Evolutionary conservation across 805 yeast genomes (phyloP), one percentile per base, ranked within the genome.

Genomic region (Candida orba): DNA sequence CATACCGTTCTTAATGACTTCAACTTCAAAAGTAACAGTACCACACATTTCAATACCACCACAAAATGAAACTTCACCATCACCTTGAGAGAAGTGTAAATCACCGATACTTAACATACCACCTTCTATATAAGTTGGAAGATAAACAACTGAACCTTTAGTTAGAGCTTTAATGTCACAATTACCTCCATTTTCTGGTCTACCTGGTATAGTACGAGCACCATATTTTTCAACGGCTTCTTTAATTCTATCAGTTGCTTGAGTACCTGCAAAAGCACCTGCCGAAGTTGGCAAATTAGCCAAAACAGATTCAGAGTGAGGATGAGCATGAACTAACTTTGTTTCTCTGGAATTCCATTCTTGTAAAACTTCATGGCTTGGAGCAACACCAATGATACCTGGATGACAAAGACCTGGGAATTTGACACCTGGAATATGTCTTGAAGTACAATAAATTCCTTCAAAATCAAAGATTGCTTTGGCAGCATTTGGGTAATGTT

Each of bases 11-110:
- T 70, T 71, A 45, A 73, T 61, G 36, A 73, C 58, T 2, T 63
- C 50, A 34, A 67, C 63, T 46, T 68, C 62, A 47, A 73, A 50
- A 7, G 76, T 72, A 47, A 73, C 65, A 38, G 62, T 56, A 9
- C 78, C 78, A 15, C 73, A 64, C 76, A 72, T 72, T 52, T 73
- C 78, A 51, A 73, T 72, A 13, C 76, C 78, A 27, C 78, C 78
- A 53, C 78, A 73, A 51, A 73, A 73, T 9, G 76, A 67, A 39
- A 73, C 71, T 48, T 73, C 78, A 14, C 78, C 78, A 50, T 73
- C 78, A 15, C 78, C 78, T 55, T 72, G 77, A 23, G 73, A 66
- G 56, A 73, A 73, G 52, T 73, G 78, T 32, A 73, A 52, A 49
- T 73, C 78, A 6, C 78, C 78, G 33, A 73, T 58, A 23, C 73